phyloP scores from a whole-genome alignment of 768 basidiomycete species.

The Hygrophoropsis aurantiaca region DNA sequence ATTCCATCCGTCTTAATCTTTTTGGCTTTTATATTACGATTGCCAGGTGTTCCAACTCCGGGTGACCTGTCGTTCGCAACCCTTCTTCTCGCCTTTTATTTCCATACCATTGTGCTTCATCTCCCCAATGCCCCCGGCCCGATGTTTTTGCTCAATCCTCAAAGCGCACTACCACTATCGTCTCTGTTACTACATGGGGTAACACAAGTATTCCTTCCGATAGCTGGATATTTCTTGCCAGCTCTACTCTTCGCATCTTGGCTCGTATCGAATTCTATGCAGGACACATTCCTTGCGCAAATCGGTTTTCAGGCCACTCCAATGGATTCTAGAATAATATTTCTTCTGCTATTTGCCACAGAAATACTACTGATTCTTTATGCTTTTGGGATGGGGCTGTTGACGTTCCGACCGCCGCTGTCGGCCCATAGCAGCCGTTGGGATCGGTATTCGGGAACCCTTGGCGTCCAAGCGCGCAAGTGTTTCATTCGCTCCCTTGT shows the following conservation, averaged over 20 bases:
- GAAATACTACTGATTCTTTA: constrained; percentile 33
- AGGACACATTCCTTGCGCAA: constrained; percentile 31
- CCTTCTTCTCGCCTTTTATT: constrained; percentile 38
- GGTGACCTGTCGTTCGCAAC: constrained; percentile 39
- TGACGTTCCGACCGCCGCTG: constrained; percentile 18
- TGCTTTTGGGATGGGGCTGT: constrained; percentile 31
- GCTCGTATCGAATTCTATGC: constrained; percentile 49
- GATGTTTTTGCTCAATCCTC: constrained; percentile 39
- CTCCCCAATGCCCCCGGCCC: constrained; percentile 45
- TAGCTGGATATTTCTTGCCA: constrained; percentile 49
- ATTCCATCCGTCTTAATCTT: constrained; percentile 39
- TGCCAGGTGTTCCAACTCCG: constrained; percentile 45
- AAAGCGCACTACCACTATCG: constrained; percentile 43
- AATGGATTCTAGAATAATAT: constrained; percentile 45
- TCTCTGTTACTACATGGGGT: constrained; percentile 40
- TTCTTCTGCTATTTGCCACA: constrained; percentile 37
- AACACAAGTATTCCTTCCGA: constrained; percentile 37
- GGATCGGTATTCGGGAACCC: constrained; percentile 46
- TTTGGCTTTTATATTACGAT: constrained; percentile 37
- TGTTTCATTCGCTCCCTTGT: constrained; percentile 36
- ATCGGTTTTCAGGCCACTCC: constrained; percentile 34
- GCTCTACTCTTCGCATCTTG: constrained; percentile 41
- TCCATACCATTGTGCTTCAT: constrained; percentile 46
- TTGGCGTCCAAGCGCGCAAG: constrained; percentile 46
- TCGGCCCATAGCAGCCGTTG: constrained; percentile 27